These are phyloP conservation scores for Annulohypoxylon truncatum DNA, from an alignment of 2,329 filamentous ascomycete species.

Conservation along the genomic window DNA sequence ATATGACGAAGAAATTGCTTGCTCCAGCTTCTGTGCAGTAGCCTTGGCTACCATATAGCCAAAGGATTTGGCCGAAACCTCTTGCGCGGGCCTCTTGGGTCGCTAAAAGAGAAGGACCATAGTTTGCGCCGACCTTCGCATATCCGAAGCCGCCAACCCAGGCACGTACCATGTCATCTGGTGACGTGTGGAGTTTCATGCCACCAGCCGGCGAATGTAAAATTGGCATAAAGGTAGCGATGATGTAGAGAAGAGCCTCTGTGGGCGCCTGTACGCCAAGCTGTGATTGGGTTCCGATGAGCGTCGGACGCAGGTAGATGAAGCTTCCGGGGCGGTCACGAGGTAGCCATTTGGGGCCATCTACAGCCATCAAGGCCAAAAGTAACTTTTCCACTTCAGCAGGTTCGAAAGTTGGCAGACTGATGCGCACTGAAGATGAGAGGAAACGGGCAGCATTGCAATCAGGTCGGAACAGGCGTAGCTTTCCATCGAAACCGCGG, in stretches of 20 bases:
- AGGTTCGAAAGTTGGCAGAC: constrained; percentile 73
- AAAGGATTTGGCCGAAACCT: constrained; percentile 92
- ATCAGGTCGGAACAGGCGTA: constrained; percentile 74
- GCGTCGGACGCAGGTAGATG: constrained; percentile 86
- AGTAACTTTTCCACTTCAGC: constrained; percentile 73
- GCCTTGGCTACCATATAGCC: constrained; percentile 83
- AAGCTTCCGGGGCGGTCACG: constrained; percentile 74
- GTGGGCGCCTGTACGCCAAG: constrained; percentile 84
- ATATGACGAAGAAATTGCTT: constrained; percentile 91
- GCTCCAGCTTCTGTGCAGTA: constrained; percentile 92
- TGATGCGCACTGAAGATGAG: constrained; percentile 65
- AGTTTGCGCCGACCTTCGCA: constrained; percentile 94
- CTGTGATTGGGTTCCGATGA: constrained; percentile 84
- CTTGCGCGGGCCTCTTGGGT: constrained; percentile 77
- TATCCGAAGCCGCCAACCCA: constrained; percentile 95
- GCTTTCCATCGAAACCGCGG: constrained; percentile 72
- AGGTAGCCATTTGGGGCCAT: constrained; percentile 84
- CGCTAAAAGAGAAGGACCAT: constrained; percentile 84
- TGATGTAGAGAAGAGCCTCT: constrained; percentile 90
- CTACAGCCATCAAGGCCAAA: constrained; percentile 73
- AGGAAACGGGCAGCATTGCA: constrained; percentile 69
- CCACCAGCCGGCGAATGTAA: constrained; percentile 65
- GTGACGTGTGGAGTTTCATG: constrained; percentile 81
- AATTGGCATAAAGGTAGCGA: constrained; percentile 71
- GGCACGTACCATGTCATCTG: constrained; percentile 85